Base-by-base conservation (phyloP, 169 alveolate species). In the Cryptosporidium sp. region DNA sequence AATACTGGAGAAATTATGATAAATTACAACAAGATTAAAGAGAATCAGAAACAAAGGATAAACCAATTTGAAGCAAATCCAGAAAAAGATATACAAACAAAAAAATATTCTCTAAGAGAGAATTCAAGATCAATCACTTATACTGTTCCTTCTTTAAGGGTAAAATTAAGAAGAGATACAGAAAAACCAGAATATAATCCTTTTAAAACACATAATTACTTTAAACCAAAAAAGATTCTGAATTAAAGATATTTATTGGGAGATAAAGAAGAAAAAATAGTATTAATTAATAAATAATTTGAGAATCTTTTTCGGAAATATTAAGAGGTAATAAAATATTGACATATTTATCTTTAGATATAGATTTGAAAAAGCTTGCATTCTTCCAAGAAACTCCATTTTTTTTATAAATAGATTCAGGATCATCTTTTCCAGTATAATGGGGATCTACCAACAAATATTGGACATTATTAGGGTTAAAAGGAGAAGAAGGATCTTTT, bases 381-480 rank as follows among this genome's bases (percentile, higher is more conserved):
- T 58, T 93, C 70, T 93, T 93, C 95, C 95, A 93, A 26, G 92
- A 91, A 31, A 93, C 91, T 4, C 95, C 95, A 62, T 65, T 65
- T 75, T 91, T 92, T 69, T 91, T 86, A 45, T 67, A 70, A 4
- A 93, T 86, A 10, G 35, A 16, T 29, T 93, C 93, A 10, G 85
- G 45, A 3, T 72, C 73, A 67, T 93, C 95, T 29, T 92, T 93
- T 3, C 95, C 95, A 21, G 85, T 70, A 75, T 93, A 93, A 70
- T 93, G 95, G 53, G 95, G 95, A 75, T 93, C 95, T 14, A 94
- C 93, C 29, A 93, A 75, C 31, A 93, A 94, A 61, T 93, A 93
- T 52, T 94, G 92, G 26, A 92, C 92, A 42, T 92, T 93, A 44
- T 80, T 60, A 26, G 16, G 51, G 26, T 26, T 26, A n/a, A 26